Percentiles rank a stretch among this genome's conserved stretches.
phyloP scores from a whole-genome alignment of 2,329 filamentous ascomycete species.

The Fusarium sulawesiense region DNA sequence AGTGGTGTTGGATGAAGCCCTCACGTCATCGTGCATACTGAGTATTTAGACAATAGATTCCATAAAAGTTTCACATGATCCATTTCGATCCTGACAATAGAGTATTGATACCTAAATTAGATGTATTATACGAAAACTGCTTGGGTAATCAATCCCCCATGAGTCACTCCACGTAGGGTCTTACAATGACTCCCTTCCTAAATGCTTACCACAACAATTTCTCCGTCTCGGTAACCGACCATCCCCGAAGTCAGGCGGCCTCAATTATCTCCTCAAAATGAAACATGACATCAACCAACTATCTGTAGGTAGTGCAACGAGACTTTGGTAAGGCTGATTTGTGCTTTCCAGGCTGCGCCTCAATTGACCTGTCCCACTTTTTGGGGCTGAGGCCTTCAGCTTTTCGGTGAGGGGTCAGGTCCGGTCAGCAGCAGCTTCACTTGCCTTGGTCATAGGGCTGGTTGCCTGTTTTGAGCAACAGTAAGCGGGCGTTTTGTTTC shows the following conservation, averaged over 20 bases:
- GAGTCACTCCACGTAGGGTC: background rate
- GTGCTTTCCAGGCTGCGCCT: background rate
- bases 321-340: background rate
- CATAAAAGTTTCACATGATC: background rate
- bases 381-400: constrained; percentile 20
- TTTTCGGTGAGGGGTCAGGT: background rate
- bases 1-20: background rate
- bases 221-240: background rate
- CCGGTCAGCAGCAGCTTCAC: background rate
- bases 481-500: constrained; percentile 18
- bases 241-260: constrained; percentile 1
- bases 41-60: no score
- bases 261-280: background rate
- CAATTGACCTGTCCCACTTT: constrained; percentile 6
- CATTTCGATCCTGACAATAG: no score
- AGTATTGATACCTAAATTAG: background rate
- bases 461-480: background rate
- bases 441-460: constrained; percentile 7
- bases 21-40: background rate
- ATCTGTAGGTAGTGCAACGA: background rate
- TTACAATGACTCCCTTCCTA: background rate
- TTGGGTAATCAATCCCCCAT: background rate
- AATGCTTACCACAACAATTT: background rate
- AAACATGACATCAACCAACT: no score
- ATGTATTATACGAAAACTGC: background rate